phyloP scores from a whole-genome alignment of 2,329 filamentous ascomycete genomes.

The Fusarium aywerte region DNA sequence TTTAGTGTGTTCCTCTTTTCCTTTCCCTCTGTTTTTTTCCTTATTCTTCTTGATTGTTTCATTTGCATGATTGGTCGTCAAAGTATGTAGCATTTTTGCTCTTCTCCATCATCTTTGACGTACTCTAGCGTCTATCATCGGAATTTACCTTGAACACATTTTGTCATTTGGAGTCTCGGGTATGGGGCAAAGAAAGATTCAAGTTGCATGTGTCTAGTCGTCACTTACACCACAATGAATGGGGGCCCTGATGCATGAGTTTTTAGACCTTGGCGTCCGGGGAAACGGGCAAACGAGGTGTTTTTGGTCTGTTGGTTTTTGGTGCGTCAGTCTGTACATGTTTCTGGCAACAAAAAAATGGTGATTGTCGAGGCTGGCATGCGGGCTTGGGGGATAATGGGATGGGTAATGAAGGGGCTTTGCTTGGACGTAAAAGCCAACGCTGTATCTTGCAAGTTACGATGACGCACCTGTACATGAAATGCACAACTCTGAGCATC shows the following conservation, averaged over 20 bases:
- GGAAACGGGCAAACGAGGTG: background rate
- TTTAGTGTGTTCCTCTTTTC: background rate
- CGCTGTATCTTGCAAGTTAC: background rate
- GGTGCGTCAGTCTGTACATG: slow-evolving; percentile 27
- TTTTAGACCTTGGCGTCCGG: slow-evolving; percentile 23
- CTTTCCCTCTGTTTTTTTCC: background rate
- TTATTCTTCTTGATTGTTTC: background rate
- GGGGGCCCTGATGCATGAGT: slow-evolving; percentile 15
- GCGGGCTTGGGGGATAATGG: background rate
- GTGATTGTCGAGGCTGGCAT: slow-evolving; percentile 12
- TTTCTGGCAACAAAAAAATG: slow-evolving; percentile 17
- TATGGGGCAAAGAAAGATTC: background rate
- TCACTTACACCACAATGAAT: background rate
- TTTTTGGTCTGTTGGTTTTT: slow-evolving; percentile 13
- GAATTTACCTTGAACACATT: background rate
- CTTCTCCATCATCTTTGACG: slow-evolving; percentile 10
- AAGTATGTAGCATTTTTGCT: slow-evolving; percentile 10
- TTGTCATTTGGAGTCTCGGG: slow-evolving; percentile 16
- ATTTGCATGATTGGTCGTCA: slow-evolving; percentile 24
- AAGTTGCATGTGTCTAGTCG: background rate
- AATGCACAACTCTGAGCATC: slow-evolving; percentile 13
- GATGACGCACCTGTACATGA: slow-evolving; percentile 33
- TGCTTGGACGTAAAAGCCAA: slow-evolving; percentile 9
- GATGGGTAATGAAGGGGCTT: slow-evolving; percentile 13
- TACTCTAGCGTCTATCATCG: slow-evolving; percentile 16